phyloP scores from a whole-genome alignment of 768 basidiomycete species.

The Omphalotus guepiniiformis region DNA sequence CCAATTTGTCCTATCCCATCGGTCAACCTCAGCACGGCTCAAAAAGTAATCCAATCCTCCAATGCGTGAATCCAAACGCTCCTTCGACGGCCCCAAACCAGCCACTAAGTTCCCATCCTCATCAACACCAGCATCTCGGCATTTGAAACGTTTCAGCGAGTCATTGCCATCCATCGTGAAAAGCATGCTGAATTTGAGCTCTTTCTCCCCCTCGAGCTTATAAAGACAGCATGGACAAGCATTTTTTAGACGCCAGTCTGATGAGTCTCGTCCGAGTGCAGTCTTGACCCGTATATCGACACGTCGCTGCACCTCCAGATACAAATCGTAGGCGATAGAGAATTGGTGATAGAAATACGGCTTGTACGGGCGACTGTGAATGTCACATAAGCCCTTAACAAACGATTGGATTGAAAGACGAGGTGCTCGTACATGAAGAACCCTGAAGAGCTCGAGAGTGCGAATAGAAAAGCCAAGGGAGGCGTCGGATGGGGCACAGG shows the following conservation, averaged over 20 bases:
- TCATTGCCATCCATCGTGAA: constrained; percentile 15
- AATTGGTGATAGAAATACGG: constrained; percentile 4
- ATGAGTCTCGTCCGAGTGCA: constrained; percentile 8
- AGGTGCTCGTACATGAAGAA: constrained; percentile 9
- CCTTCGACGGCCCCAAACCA: constrained; percentile 2
- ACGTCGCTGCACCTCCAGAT: constrained; percentile 4
- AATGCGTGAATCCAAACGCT: constrained; percentile 10
- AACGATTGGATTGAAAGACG: constrained; percentile 18
- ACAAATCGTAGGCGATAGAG: constrained; percentile 10
- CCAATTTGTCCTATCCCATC: constrained; percentile 14
- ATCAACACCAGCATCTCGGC: background rate
- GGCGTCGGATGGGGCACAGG: constrained; percentile 8
- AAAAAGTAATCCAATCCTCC: constrained; percentile 18
- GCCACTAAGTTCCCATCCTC: background rate
- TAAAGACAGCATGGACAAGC: constrained; percentile 13
- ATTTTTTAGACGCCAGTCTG: constrained; percentile 12
- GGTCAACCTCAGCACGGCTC: constrained; percentile 15
- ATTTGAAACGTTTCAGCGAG: constrained; percentile 11
- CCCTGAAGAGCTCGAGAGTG: constrained; percentile 8
- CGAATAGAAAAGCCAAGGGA: constrained; percentile 8
- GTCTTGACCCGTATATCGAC: background rate
- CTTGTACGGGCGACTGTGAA: constrained; percentile 9
- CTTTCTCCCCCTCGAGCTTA: constrained; percentile 9
- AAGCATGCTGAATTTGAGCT: constrained; percentile 6
- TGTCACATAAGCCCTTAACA: constrained; percentile 16